These are phyloP conservation scores for Luzula sylvatica DNA, from an alignment of 176 grass and related monocot species.

Conservation along the genomic window DNA sequence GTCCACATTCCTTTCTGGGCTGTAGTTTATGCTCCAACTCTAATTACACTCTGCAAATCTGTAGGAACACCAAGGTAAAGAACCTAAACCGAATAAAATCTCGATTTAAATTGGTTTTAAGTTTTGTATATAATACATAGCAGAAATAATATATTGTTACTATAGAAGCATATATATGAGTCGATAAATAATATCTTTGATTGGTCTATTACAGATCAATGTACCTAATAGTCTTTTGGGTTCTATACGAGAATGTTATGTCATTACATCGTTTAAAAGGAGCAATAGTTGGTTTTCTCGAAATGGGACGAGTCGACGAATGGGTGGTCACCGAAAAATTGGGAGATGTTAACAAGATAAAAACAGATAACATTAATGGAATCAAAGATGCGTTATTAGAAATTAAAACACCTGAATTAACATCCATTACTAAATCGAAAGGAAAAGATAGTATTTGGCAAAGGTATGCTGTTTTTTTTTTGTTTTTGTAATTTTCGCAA, in stretches of 20 bases:
- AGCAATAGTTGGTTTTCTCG: constrained; percentile 47
- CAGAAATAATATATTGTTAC: no score
- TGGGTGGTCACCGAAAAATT: constrained; percentile 94
- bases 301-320: constrained; percentile 72
- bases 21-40: constrained; percentile 59
- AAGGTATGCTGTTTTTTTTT: not conserved
- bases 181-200: not conserved
- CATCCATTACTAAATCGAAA: constrained; percentile 37
- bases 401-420: constrained; percentile 37
- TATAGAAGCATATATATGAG: no score
- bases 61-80: constrained; percentile 73
- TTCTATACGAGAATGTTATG: constrained; percentile 95
- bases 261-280: constrained; percentile 68
- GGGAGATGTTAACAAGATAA: constrained; percentile 56
- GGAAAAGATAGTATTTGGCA: no score
- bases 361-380: constrained; percentile 27
- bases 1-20: constrained; percentile 69
- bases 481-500: not conserved
- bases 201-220: constrained; percentile 39
- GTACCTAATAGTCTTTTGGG: constrained; percentile 73
- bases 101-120: no score
- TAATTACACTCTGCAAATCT: constrained; percentile 76
- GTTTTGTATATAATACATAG: no score
- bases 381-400: constrained; percentile 23
- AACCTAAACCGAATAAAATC: not conserved